Percentiles rank a stretch among this genome's conserved stretches.
These are phyloP conservation scores for Dioszegia hungarica DNA, from an alignment of 768 basidiomycete genomes.

Conservation along the genomic window DNA sequence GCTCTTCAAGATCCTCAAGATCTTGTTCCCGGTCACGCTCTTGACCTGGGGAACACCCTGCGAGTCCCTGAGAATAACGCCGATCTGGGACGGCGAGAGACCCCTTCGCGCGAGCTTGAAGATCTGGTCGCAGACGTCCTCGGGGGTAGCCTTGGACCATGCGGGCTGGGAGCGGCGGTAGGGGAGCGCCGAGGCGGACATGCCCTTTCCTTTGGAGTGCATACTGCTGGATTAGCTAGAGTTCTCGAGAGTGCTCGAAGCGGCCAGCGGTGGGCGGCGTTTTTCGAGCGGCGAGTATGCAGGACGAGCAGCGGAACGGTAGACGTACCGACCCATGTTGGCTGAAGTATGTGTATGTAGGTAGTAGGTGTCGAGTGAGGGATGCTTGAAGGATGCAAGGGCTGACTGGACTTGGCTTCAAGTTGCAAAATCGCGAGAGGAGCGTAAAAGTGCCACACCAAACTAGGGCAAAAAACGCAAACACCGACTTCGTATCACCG, in stretches of 20 bases:
- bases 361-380: slow-evolving; percentile 5
- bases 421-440: neutral
- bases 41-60: slow-evolving; percentile 98
- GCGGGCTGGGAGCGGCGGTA: slow-evolving; percentile 90
- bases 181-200: slow-evolving; percentile 96
- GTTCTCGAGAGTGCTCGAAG: too few species aligned
- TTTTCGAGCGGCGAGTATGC: neutral
- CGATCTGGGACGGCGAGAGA: slow-evolving; percentile 94
- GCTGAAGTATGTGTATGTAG: slow-evolving; percentile 13
- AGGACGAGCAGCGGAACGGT: neutral
- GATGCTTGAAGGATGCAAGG: neutral
- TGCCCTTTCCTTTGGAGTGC: slow-evolving; percentile 99
- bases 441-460: neutral
- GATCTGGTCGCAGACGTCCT: slow-evolving; percentile 94
- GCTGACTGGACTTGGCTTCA: neutral
- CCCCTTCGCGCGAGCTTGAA: slow-evolving; percentile 96
- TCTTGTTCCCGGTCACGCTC: slow-evolving; percentile 98
- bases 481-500: too few species aligned
- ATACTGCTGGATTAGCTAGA: slow-evolving; percentile 69
- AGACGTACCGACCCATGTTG: slow-evolving; percentile 48
- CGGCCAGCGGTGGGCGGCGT: too few species aligned
- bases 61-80: slow-evolving; percentile 94
- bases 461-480: too few species aligned
- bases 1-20: slow-evolving; percentile 93
- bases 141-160: slow-evolving; percentile 94